These are phyloP conservation scores for Fraxinus velutina DNA, from an alignment of 305 asterid genomes.

Conservation along the genomic window DNA sequence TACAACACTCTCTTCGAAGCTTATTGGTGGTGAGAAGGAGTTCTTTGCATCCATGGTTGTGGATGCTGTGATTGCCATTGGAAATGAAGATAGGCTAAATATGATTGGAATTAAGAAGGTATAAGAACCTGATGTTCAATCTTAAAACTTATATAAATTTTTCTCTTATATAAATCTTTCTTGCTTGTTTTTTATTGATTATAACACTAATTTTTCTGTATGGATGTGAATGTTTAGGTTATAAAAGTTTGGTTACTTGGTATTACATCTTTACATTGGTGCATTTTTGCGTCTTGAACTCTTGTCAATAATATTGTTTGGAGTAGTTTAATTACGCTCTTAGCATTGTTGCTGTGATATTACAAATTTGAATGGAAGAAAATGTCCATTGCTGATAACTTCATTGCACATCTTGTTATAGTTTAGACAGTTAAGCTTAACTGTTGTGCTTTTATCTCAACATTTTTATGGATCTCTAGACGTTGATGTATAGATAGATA, in stretches of 20 bases:
- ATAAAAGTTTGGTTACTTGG: neutral
- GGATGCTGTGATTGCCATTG: constrained; percentile 86
- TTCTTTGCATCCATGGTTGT: constrained; percentile 96
- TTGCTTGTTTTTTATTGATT: constrained; percentile 14
- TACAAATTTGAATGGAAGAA: neutral
- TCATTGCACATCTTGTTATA: neutral
- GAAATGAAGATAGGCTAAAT: constrained; percentile 79
- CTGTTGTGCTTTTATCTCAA: neutral
- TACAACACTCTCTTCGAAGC: constrained; percentile 93
- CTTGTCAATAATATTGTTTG: neutral
- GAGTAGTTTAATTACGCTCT: neutral
- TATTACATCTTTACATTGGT: neutral
- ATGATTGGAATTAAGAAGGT: constrained; percentile 99
- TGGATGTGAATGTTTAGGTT: neutral
- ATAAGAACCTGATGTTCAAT: neutral
- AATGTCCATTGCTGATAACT: neutral
- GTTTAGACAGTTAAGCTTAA: neutral
- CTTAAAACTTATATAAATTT: constrained; percentile 2
- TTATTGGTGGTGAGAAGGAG: constrained; percentile 98
- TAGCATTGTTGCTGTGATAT: neutral
- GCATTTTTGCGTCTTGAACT: neutral
- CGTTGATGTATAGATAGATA: neutral
- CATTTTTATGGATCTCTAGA: neutral
- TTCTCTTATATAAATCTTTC: neutral
- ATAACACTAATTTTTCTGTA: neutral